A percentile compares a stretch with the other conserved stretches of the same genome.
phyloP scores from a whole-genome alignment of 345 rosid species.

The Dimocarpus longan region DNA sequence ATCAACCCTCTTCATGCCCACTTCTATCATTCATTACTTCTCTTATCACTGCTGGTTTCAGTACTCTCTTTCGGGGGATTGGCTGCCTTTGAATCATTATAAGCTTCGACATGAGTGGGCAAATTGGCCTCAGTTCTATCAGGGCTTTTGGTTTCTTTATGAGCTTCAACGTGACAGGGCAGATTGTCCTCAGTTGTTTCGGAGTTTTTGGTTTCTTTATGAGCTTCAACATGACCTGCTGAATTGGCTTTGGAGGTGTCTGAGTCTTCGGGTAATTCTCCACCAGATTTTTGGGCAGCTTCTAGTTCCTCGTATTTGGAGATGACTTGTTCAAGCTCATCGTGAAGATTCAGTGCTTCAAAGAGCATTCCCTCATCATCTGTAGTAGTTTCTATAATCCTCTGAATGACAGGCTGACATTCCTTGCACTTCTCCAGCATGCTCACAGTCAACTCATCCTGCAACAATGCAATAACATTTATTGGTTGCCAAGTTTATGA shows the following conservation, averaged over 20 bases:
- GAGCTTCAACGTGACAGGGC: not conserved
- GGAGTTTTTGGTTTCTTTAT: conserved; percentile 18
- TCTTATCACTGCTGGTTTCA: conserved; percentile 24
- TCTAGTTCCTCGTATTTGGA: conserved; percentile 45
- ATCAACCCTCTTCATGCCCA: not conserved
- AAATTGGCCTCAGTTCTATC: conserved; percentile 5
- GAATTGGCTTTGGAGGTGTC: not conserved
- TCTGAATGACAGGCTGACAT: conserved; percentile 61
- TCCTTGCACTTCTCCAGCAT: conserved; percentile 81
- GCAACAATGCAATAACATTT: conserved; percentile 25
- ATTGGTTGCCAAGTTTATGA: conserved; percentile 8
- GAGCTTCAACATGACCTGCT: not conserved
- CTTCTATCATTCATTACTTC: conserved; percentile 4
- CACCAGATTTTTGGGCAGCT: conserved; percentile 29
- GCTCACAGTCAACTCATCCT: conserved; percentile 72
- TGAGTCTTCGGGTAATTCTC: conserved; percentile 25
- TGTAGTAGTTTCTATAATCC: conserved; percentile 71
- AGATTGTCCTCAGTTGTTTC: not conserved
- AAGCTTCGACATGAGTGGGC: not conserved
- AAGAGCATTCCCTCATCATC: conserved; percentile 75
- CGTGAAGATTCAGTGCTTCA: conserved; percentile 77
- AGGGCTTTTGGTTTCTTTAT: conserved; percentile 20
- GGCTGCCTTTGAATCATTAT: not conserved
- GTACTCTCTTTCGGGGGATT: conserved; percentile 17
- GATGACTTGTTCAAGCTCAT: conserved; percentile 65